These are phyloP conservation scores for Cyberlindnera saturnus DNA, from an alignment of 805 yeast species.

Conservation along the genomic window DNA sequence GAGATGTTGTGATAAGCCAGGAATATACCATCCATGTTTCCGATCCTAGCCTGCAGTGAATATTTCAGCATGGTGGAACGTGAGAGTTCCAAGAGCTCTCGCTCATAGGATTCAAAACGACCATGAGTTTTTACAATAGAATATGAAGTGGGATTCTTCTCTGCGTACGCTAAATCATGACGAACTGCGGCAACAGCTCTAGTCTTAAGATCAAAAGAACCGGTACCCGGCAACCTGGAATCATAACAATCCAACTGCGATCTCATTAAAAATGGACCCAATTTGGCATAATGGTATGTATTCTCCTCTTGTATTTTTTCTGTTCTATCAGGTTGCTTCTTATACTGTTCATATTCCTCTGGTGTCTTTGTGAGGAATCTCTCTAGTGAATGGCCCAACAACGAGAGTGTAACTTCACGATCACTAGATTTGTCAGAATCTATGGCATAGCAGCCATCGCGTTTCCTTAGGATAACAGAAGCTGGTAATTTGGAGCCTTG, in stretches of 20 bases:
- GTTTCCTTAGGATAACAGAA: constrained; percentile 47
- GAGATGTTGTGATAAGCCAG: constrained; percentile 84
- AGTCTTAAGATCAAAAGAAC: constrained; percentile 88
- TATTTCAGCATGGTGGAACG: constrained; percentile 78
- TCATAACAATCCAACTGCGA: constrained; percentile 89
- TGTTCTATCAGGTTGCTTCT: constrained; percentile 8
- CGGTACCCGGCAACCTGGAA: constrained; percentile 75
- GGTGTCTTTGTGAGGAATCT: constrained; percentile 59
- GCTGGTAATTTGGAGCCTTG: constrained; percentile 46
- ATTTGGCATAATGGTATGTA: constrained; percentile 68
- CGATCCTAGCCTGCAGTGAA: constrained; percentile 86
- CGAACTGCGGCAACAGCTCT: constrained; percentile 87
- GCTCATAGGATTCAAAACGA: constrained; percentile 68
- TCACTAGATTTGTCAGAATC: constrained; percentile 67
- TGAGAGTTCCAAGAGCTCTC: constrained; percentile 72
- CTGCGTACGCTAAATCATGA: constrained; percentile 57
- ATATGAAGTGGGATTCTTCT: constrained; percentile 45
- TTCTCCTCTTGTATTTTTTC: constrained; percentile 17
- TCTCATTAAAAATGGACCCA: constrained; percentile 69
- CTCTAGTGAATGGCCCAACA: constrained; percentile 78
- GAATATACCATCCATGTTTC: constrained; percentile 95
- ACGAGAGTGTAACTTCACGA: constrained; percentile 59
- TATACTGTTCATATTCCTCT: constrained; percentile 39
- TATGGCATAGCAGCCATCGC: constrained; percentile 46
- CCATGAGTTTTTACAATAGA: constrained; percentile 61